Percentiles rank a stretch among this genome's conserved stretches.
These are phyloP conservation scores for Xylaria longipes DNA, from an alignment of 495 filamentous ascomycete species.

Conservation along the genomic window DNA sequence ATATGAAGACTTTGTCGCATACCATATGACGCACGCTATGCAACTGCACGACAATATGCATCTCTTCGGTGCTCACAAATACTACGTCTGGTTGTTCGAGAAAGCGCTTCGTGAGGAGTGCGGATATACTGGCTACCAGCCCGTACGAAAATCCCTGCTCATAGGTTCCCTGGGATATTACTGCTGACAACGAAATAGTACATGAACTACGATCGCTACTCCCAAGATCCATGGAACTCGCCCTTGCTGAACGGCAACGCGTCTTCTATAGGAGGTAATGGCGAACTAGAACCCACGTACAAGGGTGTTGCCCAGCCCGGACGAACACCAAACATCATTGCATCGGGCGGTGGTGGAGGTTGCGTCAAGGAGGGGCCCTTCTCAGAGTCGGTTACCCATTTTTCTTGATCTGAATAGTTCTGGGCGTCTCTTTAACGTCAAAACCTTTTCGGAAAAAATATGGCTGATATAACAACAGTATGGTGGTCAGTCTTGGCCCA, in stretches of 20 bases:
- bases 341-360: slow-evolving; percentile 62
- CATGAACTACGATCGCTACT: slow-evolving; percentile 54
- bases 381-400: slow-evolving; percentile 42
- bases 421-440: neutral
- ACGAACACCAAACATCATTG: slow-evolving; percentile 45
- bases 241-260: slow-evolving; percentile 51
- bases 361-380: slow-evolving; percentile 66
- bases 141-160: slow-evolving; percentile 31
- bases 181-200: slow-evolving; percentile 39
- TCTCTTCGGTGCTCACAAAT: slow-evolving; percentile 72
- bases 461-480: slow-evolving; percentile 27
- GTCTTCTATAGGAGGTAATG: slow-evolving; percentile 50
- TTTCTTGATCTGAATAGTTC: neutral
- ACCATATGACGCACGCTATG: slow-evolving; percentile 51
- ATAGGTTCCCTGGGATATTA: neutral
- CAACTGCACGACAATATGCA: slow-evolving; percentile 62
- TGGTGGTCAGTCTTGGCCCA: slow-evolving; percentile 51
- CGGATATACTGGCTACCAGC: slow-evolving; percentile 65
- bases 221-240: slow-evolving; percentile 44
- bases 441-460: neutral
- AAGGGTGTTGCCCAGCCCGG: slow-evolving; percentile 38
- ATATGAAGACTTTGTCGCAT: slow-evolving; percentile 63
- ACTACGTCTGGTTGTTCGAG: slow-evolving; percentile 70
- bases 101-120: slow-evolving; percentile 72
- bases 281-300: slow-evolving; percentile 43